phyloP scores from a whole-genome alignment of 768 basidiomycete species.

The Cyclocybe cylindracea region DNA sequence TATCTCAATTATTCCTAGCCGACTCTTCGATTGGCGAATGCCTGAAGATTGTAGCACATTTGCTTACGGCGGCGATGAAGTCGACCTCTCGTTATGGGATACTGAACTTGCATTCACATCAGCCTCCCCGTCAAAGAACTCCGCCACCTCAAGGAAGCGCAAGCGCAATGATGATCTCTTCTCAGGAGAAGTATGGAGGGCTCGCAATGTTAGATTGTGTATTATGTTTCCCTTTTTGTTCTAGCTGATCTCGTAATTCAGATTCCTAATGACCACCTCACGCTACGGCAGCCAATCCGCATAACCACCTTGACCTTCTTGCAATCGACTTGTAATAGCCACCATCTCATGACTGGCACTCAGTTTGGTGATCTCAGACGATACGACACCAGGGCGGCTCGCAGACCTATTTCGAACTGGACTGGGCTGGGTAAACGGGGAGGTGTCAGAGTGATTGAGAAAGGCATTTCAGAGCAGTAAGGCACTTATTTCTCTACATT shows the following conservation, averaged over 20 bases:
- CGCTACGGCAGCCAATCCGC: constrained; percentile 76
- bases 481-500: constrained; percentile 19
- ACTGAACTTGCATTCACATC: constrained; percentile 54
- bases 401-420: constrained; percentile 72
- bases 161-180: constrained; percentile 60
- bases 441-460: constrained; percentile 60
- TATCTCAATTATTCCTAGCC: constrained; percentile 57
- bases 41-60: constrained; percentile 56
- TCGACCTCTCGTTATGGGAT: constrained; percentile 82
- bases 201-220: constrained; percentile 67
- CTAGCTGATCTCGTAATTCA: constrained; percentile 21
- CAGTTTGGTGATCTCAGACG: constrained; percentile 70
- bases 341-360: constrained; percentile 71
- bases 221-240: neutral
- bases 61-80: constrained; percentile 85
- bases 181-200: constrained; percentile 80
- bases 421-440: constrained; percentile 57
- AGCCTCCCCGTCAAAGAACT: constrained; percentile 15
- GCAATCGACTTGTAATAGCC: constrained; percentile 33
- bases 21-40: constrained; percentile 68
- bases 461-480: constrained; percentile 66
- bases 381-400: constrained; percentile 75
- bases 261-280: constrained; percentile 74
- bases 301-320: constrained; percentile 71
- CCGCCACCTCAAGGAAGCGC: constrained; percentile 47